Evolutionary conservation across 306 rosid species (phyloP).

Genomic region (Casuarina glauca): DNA sequence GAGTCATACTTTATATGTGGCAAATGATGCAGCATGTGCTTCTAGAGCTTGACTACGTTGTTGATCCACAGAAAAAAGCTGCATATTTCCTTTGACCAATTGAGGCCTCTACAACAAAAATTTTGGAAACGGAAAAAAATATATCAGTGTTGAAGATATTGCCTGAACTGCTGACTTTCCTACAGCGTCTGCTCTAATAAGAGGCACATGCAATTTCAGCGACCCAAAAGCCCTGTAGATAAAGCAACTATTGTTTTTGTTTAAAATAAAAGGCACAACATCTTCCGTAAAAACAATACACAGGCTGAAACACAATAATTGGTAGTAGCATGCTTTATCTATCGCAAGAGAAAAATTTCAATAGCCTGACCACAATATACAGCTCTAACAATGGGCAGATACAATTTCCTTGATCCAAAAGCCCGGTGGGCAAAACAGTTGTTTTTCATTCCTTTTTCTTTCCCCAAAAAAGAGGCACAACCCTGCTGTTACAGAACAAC

Average conservation of each 20-base stretch:
- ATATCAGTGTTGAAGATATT: background rate
- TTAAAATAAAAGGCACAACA: background rate
- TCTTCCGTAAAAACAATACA: background rate
- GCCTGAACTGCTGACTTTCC: background rate
- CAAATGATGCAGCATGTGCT: slow-evolving; percentile 90
- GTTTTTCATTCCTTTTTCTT: too few relatives aligned
- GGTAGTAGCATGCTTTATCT: background rate
- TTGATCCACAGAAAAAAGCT: slow-evolving; percentile 79
- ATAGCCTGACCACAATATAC: too few relatives aligned
- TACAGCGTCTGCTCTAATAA: background rate
- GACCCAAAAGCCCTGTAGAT: background rate
- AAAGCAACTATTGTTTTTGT: background rate
- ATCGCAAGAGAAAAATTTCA: background rate
- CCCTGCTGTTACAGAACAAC: background rate
- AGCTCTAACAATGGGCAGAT: too few relatives aligned
- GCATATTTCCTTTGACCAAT: slow-evolving; percentile 85
- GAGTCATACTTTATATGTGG: slow-evolving; percentile 53
- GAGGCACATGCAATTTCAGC: background rate
- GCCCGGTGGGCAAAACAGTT: too few relatives aligned
- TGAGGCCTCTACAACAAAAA: slow-evolving; percentile 62
- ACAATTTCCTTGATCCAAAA: too few relatives aligned
- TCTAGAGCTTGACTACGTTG: slow-evolving; percentile 89
- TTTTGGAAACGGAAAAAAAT: slow-evolving; percentile 10
- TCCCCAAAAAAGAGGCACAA: background rate
- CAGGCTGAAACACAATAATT: background rate